phyloP scores from a whole-genome alignment of 2,329 filamentous ascomycete species.

The Aspergillus sojae region DNA sequence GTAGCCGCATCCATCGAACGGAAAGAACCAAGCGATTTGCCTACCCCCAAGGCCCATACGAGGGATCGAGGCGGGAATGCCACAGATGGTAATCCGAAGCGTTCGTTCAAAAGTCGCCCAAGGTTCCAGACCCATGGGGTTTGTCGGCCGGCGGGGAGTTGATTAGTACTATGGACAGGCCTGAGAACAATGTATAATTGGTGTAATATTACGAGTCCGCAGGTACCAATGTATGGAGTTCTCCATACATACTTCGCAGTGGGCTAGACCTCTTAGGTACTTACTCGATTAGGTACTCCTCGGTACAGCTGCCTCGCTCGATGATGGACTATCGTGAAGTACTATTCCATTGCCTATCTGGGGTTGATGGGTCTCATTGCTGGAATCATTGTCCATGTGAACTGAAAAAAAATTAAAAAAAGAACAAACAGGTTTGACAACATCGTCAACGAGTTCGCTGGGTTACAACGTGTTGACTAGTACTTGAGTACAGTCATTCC shows the following conservation, averaged over 20 bases:
- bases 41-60: not conserved
- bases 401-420: conserved; percentile 26
- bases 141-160: not conserved
- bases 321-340: not conserved
- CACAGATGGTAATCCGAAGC: conserved; percentile 36
- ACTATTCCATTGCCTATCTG: conserved; percentile 11
- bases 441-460: not conserved
- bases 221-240: not conserved
- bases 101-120: not conserved
- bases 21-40: not conserved
- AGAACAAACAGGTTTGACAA: conserved; percentile 11
- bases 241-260: not conserved
- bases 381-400: conserved; percentile 35
- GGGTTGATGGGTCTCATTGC: conserved; percentile 17
- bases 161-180: not conserved
- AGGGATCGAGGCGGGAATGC: conserved; percentile 27
- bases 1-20: not conserved
- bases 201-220: conserved; percentile 5
- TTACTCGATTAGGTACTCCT: conserved; percentile 4
- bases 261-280: not conserved
- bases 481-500: not conserved
- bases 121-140: conserved; percentile 23
- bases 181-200: not conserved
- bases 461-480: not conserved
- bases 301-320: not conserved